These are phyloP conservation scores for Sordariomycetes sp. DNA, from an alignment of 2,329 filamentous ascomycete genomes.

Conservation along the genomic window DNA sequence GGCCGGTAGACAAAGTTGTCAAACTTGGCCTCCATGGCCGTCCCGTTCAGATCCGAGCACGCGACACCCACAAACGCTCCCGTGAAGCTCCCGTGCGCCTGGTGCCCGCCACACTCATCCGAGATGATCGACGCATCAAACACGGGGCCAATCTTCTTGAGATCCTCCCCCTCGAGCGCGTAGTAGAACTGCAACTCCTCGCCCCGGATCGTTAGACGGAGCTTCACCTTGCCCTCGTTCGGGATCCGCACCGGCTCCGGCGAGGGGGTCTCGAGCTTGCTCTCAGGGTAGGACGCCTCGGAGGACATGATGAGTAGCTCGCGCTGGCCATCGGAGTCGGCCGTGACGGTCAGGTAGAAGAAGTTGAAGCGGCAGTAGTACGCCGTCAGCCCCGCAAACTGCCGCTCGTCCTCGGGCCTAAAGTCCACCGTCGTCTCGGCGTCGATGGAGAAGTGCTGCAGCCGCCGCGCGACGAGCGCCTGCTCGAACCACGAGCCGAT, in stretches of 20 bases:
- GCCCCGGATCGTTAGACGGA: slow-evolving; percentile 33
- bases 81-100: slow-evolving; percentile 48
- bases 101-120: slow-evolving; percentile 51
- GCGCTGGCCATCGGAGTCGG: slow-evolving; percentile 37
- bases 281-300: slow-evolving; percentile 40
- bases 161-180: slow-evolving; percentile 27
- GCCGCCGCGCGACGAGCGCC: slow-evolving; percentile 37
- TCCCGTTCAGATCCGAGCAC: slow-evolving; percentile 41
- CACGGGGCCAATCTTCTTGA: slow-evolving; percentile 37
- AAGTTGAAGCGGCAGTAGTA: slow-evolving; percentile 55
- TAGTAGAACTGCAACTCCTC: slow-evolving; percentile 42
- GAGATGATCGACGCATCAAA: slow-evolving; percentile 45
- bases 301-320: slow-evolving; percentile 44
- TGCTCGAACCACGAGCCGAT: slow-evolving; percentile 48
- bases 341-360: slow-evolving; percentile 48
- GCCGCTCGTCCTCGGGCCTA: slow-evolving; percentile 40
- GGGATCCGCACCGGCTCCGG: slow-evolving; percentile 32
- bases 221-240: slow-evolving; percentile 36
- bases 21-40: slow-evolving; percentile 29
- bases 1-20: slow-evolving; percentile 39
- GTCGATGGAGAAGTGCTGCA: slow-evolving; percentile 47
- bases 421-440: slow-evolving; percentile 43
- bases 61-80: slow-evolving; percentile 46
- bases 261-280: slow-evolving; percentile 28
- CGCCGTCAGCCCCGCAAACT: slow-evolving; percentile 46